Percentiles rank a stretch among this genome's conserved stretches.
Conservation (phyloP, 176 grass and related monocot genomes). For the Carex myosuroides region DNA sequence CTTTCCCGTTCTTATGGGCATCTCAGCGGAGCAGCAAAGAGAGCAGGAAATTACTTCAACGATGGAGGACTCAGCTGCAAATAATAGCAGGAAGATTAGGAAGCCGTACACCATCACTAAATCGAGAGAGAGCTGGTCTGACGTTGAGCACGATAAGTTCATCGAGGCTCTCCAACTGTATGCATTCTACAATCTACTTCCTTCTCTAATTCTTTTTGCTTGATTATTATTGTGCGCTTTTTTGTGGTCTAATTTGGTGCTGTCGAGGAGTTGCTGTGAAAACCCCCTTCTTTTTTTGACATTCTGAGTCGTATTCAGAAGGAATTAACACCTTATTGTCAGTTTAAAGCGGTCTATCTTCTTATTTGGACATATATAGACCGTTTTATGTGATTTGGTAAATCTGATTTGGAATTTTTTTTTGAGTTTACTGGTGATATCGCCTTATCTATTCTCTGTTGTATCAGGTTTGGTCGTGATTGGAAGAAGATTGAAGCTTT, state of each 20-base stretch:
- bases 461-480: constrained; percentile 74
- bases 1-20: neutral
- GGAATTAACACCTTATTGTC: neutral
- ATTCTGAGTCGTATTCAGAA: neutral
- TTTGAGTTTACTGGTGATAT: constrained; percentile 4
- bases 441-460: neutral
- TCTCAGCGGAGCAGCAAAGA: neutral
- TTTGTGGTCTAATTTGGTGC: neutral
- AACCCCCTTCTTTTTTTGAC: neutral
- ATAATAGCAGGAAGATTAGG: constrained; percentile 40
- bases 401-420: constrained; percentile 6
- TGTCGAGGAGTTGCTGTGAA: neutral
- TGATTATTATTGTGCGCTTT: neutral
- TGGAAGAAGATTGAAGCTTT: constrained; percentile 88
- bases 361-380: neutral
- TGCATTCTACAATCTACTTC: neutral
- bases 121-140: constrained; percentile 75
- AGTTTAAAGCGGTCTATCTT: neutral
- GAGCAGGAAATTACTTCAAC: neutral
- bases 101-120: constrained; percentile 79
- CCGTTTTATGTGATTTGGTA: neutral
- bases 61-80: neutral
- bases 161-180: constrained; percentile 77
- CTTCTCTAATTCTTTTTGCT: neutral
- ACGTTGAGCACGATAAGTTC: constrained; percentile 77